Evolutionary conservation across 805 yeast species (phyloP), one percentile per base, ranked within the genome.

Genomic region (Wickerhamiella australiensis): DNA sequence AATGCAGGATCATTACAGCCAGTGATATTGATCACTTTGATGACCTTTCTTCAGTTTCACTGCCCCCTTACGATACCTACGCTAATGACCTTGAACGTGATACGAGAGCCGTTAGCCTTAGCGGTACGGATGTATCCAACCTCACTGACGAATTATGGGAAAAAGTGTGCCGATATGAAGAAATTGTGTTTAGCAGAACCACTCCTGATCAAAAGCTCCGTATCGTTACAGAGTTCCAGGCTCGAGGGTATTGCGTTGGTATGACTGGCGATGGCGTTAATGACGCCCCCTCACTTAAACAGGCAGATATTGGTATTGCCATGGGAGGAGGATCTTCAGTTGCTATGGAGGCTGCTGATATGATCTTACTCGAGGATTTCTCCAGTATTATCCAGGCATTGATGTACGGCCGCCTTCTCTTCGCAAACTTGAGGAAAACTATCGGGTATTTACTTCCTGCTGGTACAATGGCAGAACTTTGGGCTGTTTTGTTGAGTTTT

Each of bases 211-310:
- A 72, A 51, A 74, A 73, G 55, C 59, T 73, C 33, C 59, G 59
- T 48, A 73, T 73, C 50, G 72, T 74, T n/a, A 65, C 67, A 48
- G 70, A 70, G 52, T 71, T 71, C 49, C 74, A 70, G 59, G 68
- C 66, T 4, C 75, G 94, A 62, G 95, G 95, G 44, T 94, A 86
- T 63, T 79, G 87, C 53, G 96, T 88, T 49, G 96, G 95, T 18
- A 86, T 87, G 95, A 87, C 96, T n/a, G 96, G 96, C 58, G 96
- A 87, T 68, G 96, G 96, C 68, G 95, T 87, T 12, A 87, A 87
- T 63, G 96, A 87, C 70, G 95, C 96, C 0, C 96, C 96, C 22
- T 95, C 96, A 6, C 73, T 87, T 59, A 86, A 87, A 63, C 71
- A 86, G 59, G 96, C 96, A 2, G 95, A 87, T 67, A 85, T 87